Evolutionary conservation across 495 filamentous ascomycete species (phyloP).

Genomic region (Astrothelium subdiscretum): DNA sequence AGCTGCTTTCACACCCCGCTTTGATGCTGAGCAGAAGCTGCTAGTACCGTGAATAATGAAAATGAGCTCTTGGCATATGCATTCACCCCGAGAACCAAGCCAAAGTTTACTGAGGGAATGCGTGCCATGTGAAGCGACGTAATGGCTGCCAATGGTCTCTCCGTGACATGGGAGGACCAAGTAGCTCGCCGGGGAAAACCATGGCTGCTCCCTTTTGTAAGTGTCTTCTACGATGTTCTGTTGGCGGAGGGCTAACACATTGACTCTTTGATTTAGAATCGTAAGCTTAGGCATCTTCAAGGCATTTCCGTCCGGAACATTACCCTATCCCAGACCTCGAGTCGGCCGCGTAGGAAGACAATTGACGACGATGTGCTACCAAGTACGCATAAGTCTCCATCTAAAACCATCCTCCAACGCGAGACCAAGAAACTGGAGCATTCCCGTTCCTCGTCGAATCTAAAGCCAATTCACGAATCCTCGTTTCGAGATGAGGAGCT

Average conservation of each 20-base stretch:
- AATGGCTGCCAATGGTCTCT: neutral
- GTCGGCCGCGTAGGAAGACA: conserved; percentile 53
- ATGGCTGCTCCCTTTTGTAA: conserved; percentile 41
- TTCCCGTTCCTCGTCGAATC: conserved; percentile 53
- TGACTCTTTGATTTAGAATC: conserved; percentile 44
- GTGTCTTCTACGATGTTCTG: conserved; percentile 8
- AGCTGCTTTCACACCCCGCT: neutral
- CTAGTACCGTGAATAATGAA: neutral
- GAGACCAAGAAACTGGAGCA: conserved; percentile 49
- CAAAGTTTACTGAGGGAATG: neutral
- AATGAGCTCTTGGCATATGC: neutral
- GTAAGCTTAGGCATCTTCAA: conserved; percentile 77
- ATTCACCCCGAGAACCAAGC: neutral
- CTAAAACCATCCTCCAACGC: conserved; percentile 53
- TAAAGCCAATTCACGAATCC: conserved; percentile 1
- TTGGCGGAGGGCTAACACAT: conserved; percentile 7
- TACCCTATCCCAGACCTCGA: conserved; percentile 39
- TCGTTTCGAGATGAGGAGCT: neutral
- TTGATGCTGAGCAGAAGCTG: neutral
- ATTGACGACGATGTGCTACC: conserved; percentile 77
- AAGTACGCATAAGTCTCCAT: conserved; percentile 52
- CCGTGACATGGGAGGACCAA: neutral
- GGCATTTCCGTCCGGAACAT: conserved; percentile 84
- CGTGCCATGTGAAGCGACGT: neutral
- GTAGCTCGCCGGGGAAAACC: conserved; percentile 32